Evolutionary conservation across 1,139 yeast genomes (phyloP), one percentile per base, ranked within the genome.

Genomic region (Scheffersomyces segobiensis): DNA sequence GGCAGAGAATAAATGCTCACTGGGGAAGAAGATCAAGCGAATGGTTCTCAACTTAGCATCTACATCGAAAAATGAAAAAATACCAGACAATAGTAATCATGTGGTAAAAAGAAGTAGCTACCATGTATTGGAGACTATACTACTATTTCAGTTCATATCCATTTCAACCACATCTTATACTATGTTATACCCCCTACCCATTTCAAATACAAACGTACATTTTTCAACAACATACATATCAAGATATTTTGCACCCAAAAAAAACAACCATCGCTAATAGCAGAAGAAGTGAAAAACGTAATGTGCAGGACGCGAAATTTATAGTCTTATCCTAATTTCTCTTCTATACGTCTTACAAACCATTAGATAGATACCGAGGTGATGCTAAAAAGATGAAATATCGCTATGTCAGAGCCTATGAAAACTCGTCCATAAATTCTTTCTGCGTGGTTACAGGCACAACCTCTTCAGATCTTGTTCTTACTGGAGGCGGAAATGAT

Each of bases 401-500:
- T 48, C 26, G 50, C 17, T 48, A 48, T 20, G 50, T 12, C 3
- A 21, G 50, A 12, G 63, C 61, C 32, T 62, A 64, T 42, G 60
- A 55, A 47, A 51, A 59, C 49, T 68, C 72, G 46, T 62, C 72
- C 22, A 67, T 72, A 50, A 70, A 67, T 62, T 60, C 72, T 6
- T 57, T 71, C 21, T 56, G 66, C 42, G 53, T 64, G 8, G 61
- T 72, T 42, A 57, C 58, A 7, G 54, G 59, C 26, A 66, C 73
- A n/a, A 48, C 21, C 3, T 20, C 21, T 5, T 24, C 50, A 32
- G 59, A 62, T n/a, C 67, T 66, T 50, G 63, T 68, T 1, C 54
- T 71, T 42, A 66, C 70, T 6, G 74, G 74, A 7, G 76, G 76
- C 3, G 70, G 71, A 46, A 65, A 64, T 56, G 73, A 70, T 54